Base-by-base conservation (phyloP, 1,284 basidiomycete genomes). In the Pholiota adiposa region DNA sequence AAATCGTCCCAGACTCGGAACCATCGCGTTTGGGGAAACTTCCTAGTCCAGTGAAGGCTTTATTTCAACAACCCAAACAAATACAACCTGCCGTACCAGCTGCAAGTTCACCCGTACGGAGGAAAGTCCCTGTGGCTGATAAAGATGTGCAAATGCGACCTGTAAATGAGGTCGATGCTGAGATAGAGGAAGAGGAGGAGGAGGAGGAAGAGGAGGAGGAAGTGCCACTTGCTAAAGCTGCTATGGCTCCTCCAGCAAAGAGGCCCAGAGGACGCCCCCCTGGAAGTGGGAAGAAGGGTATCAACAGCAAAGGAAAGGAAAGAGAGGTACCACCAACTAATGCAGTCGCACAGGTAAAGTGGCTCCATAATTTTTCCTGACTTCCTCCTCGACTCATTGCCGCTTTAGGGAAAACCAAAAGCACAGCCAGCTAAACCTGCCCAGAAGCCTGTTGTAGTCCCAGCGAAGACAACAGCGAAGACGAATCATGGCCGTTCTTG, bases 1-100 rank as follows among this genome's bases (percentile, higher is more conserved):
- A 82, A 49, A 54, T 86, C 54, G 74, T 88, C 18, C 85, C 86
- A 4, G 86, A 87, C 66, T 87, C 84, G 6, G 84, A 86, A 58
- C 81, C 83, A 40, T 59, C 65, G 9, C 69, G 66, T 14, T 67
- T 62, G n/a, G 67, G n/a, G 21, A 38, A 21, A 14, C 19, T 21
- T 2, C 11, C 14, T 4, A 44, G 12, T 27, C 29, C 51, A 1
- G 23, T 43, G 19, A 44, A 51, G n/a, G 9, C 48, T 6, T 8
- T 23, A 36, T 5, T 21, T 27, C 36, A 23, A 34, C 34, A 12
- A 19, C 50, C 19, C 18, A 11, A n/a, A 9, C 41, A 19, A 14
- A 27, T 36, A 56, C 34, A 34, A 29, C n/a, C 41, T 7, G 29
- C 19, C 11, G 49, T 41, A 18, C 18, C 21, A n/a, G 34, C 9